Evolutionary conservation across 192 early-diverging fungal species (phyloP).

Genomic region (Pilaira anomala): DNA sequence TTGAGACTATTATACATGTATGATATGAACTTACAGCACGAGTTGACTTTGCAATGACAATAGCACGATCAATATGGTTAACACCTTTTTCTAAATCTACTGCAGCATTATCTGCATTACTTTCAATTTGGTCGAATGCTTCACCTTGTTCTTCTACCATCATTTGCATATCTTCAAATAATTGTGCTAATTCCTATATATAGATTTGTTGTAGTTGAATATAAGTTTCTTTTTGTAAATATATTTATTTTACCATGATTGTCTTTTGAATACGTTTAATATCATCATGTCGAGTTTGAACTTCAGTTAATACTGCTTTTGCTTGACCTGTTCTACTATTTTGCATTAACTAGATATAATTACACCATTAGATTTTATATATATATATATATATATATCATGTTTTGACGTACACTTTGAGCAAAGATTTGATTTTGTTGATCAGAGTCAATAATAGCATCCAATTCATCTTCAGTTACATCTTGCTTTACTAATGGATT

Average conservation of each 20-base stretch:
- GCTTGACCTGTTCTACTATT: conserved; percentile 71
- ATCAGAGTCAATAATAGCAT: conserved; percentile 68
- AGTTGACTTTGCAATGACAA: conserved; percentile 28
- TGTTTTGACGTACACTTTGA: conserved; percentile 52
- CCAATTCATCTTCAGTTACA: conserved; percentile 69
- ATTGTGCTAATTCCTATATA: conserved; percentile 74
- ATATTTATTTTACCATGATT: conserved; percentile 59
- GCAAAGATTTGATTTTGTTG: conserved; percentile 71
- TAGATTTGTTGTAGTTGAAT: background rate
- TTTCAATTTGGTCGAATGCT: conserved; percentile 65
- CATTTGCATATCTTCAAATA: conserved; percentile 86
- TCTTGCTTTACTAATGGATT: conserved; percentile 65
- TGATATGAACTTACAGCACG: conserved; percentile 24
- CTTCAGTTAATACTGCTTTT: conserved; percentile 70
- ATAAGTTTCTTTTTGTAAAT: background rate
- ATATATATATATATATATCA: background rate
- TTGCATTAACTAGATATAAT: conserved; percentile 57
- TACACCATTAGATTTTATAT: background rate
- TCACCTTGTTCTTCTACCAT: conserved; percentile 77
- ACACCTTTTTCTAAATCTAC: conserved; percentile 30
- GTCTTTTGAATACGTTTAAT: conserved; percentile 84
- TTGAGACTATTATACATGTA: background rate
- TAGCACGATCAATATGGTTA: conserved; percentile 24
- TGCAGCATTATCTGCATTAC: conserved; percentile 40
- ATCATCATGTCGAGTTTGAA: conserved; percentile 80